Percentiles rank a stretch among this genome's conserved stretches.
Evolutionary conservation across 352 stramenopile genomes (phyloP).

Genomic region (Aphanomyces cochlioides): DNA sequence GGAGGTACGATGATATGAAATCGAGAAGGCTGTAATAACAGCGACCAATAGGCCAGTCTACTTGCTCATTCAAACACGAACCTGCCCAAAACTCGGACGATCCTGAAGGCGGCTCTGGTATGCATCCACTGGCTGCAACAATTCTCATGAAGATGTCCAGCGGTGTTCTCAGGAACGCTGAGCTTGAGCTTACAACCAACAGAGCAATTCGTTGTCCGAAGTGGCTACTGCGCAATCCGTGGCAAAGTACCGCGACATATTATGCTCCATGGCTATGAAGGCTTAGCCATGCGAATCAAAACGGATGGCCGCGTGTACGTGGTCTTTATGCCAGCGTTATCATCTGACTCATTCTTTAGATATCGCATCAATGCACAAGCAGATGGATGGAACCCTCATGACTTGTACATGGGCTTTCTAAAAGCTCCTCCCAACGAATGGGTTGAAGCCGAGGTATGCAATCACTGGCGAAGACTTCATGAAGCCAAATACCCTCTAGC

Average conservation of each 20-base stretch:
- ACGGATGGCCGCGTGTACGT: slow-evolving; percentile 73
- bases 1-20: slow-evolving; percentile 40
- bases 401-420: slow-evolving; percentile 86
- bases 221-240: slow-evolving; percentile 79
- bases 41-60: not conserved
- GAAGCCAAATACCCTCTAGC: slow-evolving; percentile 32
- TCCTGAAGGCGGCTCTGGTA: slow-evolving; percentile 11
- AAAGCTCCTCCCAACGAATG: slow-evolving; percentile 72
- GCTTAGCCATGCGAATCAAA: slow-evolving; percentile 81
- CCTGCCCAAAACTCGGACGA: not conserved
- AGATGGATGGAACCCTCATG: slow-evolving; percentile 83
- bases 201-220: slow-evolving; percentile 70
- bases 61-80: slow-evolving; percentile 1
- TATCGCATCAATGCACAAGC: slow-evolving; percentile 83
- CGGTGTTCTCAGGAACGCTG: slow-evolving; percentile 66
- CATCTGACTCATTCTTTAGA: slow-evolving; percentile 28
- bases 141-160: slow-evolving; percentile 32
- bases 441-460: slow-evolving; percentile 71
- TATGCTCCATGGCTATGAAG: slow-evolving; percentile 76
- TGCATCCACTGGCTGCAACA: not conserved
- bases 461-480: slow-evolving; percentile 6
- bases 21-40: not conserved
- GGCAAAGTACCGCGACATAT: slow-evolving; percentile 49
- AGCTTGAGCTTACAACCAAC: slow-evolving; percentile 75
- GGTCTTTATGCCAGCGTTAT: not conserved